phyloP scores from a whole-genome alignment of 1,284 basidiomycete species.

The Ganoderma resinaceum region DNA sequence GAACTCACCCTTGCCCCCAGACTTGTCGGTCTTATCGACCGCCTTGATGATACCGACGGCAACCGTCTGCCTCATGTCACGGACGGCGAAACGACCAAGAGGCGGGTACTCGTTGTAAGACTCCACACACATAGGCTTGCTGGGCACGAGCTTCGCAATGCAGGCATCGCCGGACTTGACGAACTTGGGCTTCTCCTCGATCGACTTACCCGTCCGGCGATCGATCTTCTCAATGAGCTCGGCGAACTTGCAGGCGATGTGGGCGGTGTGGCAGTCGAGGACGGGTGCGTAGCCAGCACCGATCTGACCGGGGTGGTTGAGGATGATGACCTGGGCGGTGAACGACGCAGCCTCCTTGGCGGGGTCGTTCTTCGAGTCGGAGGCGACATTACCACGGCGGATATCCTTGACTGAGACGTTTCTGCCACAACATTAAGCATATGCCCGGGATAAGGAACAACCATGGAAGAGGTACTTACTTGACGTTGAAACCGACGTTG shows the following conservation, averaged over 20 bases:
- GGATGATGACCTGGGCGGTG: constrained; percentile 99
- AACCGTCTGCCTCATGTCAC: constrained; percentile 98
- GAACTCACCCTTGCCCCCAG: constrained; percentile 81
- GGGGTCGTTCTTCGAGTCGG: constrained; percentile 99
- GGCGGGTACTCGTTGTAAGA: constrained; percentile 98
- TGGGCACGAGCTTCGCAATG: constrained; percentile 97
- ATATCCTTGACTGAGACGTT: constrained; percentile 99
- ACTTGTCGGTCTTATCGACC: constrained; percentile 92
- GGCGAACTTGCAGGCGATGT: constrained; percentile 99
- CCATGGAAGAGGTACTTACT: constrained; percentile 53
- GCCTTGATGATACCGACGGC: constrained; percentile 98
- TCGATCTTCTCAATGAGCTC: constrained; percentile 99
- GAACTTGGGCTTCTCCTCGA: constrained; percentile 93
- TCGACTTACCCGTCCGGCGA: constrained; percentile 94
- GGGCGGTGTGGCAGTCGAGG: constrained; percentile 99
- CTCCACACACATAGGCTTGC: constrained; percentile 99
- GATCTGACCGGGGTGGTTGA: constrained; percentile 99
- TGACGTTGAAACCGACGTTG: constrained; percentile 99
- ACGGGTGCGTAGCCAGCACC: constrained; percentile 98
- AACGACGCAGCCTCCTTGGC: constrained; percentile 99
- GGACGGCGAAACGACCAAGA: constrained; percentile 98
- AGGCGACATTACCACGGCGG: constrained; percentile 98
- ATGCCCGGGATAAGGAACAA: background rate
- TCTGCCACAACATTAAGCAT: constrained; percentile 54
- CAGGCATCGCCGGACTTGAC: constrained; percentile 97